Evolutionary conservation across 75 land plant species (phyloP).

Genomic region (Isoetes taiwanensis): DNA sequence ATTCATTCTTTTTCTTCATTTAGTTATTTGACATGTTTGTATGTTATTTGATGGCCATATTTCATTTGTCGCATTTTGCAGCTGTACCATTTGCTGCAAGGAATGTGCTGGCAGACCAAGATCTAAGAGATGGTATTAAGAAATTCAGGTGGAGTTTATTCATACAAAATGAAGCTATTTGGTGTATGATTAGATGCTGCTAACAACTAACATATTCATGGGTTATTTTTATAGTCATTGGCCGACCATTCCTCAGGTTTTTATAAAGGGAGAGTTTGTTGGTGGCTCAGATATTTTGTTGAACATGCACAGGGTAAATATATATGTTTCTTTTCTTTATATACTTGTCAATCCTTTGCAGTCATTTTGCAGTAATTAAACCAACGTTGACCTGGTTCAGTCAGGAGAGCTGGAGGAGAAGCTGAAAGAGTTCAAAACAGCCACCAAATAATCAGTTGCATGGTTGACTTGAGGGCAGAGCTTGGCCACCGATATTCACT

Average conservation of each 20-base stretch:
- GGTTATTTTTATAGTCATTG: constrained; percentile 33
- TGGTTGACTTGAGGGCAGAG: no score
- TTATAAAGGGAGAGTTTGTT: constrained; percentile 73
- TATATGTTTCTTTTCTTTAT: background rate
- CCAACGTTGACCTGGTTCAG: background rate
- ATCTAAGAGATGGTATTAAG: constrained; percentile 67
- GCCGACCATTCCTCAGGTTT: constrained; percentile 78
- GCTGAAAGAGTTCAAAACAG: no score
- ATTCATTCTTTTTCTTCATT: background rate
- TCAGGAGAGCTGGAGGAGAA: constrained; percentile 14
- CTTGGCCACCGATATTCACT: no score
- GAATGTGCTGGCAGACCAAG: constrained; percentile 60
- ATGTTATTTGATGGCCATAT: background rate
- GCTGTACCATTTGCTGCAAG: constrained; percentile 68
- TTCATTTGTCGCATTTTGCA: constrained; percentile 15
- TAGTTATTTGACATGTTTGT: background rate
- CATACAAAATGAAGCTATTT: background rate
- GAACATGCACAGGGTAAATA: constrained; percentile 59
- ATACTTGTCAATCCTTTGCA: background rate
- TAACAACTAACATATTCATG: background rate
- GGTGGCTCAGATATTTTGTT: constrained; percentile 77
- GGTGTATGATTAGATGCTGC: background rate
- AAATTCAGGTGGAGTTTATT: constrained; percentile 33
- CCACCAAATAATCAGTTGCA: no score
- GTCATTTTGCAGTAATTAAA: background rate